Percentiles rank a stretch among this genome's conserved stretches.
phyloP scores from a whole-genome alignment of 495 filamentous ascomycete species.

The Penicillium canariense region DNA sequence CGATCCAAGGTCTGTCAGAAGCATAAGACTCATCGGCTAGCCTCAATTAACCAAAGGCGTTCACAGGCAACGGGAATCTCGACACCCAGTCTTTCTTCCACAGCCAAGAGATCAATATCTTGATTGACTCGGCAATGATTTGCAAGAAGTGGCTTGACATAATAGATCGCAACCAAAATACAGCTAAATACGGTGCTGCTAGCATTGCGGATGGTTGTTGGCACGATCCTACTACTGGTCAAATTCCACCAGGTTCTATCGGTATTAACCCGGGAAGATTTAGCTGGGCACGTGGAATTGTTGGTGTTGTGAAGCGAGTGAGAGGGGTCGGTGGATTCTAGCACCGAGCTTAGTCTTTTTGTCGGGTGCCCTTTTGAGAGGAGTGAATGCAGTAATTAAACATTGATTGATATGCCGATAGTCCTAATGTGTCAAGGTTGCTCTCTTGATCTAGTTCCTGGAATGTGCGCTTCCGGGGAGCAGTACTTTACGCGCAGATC shows the following conservation, averaged over 20 bases:
- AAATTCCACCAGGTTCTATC: conserved; percentile 56
- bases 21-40: neutral
- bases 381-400: neutral
- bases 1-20: conserved; percentile 50
- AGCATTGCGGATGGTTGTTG: conserved; percentile 50
- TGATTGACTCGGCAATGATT: conserved; percentile 60
- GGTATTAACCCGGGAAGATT: conserved; percentile 58
- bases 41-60: neutral
- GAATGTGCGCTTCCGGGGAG: too few species aligned
- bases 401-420: too few species aligned
- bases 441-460: too few species aligned
- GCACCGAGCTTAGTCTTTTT: neutral
- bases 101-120: conserved; percentile 70
- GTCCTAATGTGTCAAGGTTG: too few species aligned
- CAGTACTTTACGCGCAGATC: too few species aligned
- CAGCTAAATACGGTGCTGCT: conserved; percentile 58
- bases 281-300: conserved; percentile 59
- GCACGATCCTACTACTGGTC: conserved; percentile 52
- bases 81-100: conserved; percentile 83
- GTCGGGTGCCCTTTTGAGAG: neutral
- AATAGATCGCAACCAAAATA: conserved; percentile 69
- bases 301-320: conserved; percentile 62
- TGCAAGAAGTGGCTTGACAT: conserved; percentile 63
- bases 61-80: conserved; percentile 67
- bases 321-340: conserved; percentile 59